phyloP scores from a whole-genome alignment of 768 basidiomycete species.

The Plicaturopsis crispa region DNA sequence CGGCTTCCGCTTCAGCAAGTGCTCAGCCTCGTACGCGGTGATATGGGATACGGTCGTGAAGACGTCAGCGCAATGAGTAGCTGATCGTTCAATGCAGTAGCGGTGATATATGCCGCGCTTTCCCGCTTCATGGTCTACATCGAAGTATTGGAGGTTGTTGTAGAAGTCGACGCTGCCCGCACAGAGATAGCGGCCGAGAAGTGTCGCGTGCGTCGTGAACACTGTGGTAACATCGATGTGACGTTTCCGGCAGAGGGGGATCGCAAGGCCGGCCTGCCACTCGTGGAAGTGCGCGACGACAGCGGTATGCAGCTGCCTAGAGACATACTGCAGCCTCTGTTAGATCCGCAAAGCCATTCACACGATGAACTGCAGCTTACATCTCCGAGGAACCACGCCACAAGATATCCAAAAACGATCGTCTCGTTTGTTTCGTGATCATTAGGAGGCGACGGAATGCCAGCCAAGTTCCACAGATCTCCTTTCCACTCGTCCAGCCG shows the following conservation, averaged over 20 bases:
- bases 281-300: constrained; percentile 99
- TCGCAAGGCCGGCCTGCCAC: constrained; percentile 97
- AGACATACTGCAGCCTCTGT: constrained; percentile 50
- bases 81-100: constrained; percentile 95
- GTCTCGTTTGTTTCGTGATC: constrained; percentile 99
- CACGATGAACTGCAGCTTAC: constrained; percentile 41
- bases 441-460: constrained; percentile 93
- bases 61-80: constrained; percentile 94
- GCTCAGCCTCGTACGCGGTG: constrained; percentile 95
- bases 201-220: constrained; percentile 97
- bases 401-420: constrained; percentile 94
- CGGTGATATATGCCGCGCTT: constrained; percentile 98
- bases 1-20: constrained; percentile 93
- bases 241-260: constrained; percentile 89
- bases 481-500: constrained; percentile 98
- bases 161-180: constrained; percentile 98
- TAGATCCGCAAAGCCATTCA: constrained; percentile 5
- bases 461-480: constrained; percentile 97
- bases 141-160: constrained; percentile 99
- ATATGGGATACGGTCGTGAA: constrained; percentile 99
- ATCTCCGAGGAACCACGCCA: constrained; percentile 99
- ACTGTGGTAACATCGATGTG: constrained; percentile 98
- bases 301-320: constrained; percentile 74
- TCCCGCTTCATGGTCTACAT: constrained; percentile 98
- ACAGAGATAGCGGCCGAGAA: constrained; percentile 97